phyloP scores from a whole-genome alignment of 345 rosid genomes.

The Sisymbrium altissimum region DNA sequence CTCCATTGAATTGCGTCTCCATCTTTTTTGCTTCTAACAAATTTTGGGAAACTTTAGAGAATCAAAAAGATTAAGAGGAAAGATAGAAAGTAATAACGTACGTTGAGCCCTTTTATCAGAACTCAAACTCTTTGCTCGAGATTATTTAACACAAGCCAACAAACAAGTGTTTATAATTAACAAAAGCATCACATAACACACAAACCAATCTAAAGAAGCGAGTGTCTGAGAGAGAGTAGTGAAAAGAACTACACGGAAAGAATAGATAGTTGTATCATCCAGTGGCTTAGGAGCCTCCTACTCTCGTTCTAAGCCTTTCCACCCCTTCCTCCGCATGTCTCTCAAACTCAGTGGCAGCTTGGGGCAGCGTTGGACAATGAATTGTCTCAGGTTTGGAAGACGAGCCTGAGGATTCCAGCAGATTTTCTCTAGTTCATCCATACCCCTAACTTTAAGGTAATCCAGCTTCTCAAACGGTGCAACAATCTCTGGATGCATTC shows the following conservation, averaged over 20 bases:
- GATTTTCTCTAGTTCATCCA: too few species aligned
- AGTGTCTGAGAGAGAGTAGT: too few species aligned
- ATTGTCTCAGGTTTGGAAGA: neutral
- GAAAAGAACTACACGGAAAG: too few species aligned
- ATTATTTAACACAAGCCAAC: too few species aligned
- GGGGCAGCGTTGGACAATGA: neutral
- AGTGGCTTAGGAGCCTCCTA: too few species aligned
- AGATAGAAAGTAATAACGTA: neutral
- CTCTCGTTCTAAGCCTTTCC: neutral
- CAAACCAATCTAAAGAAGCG: too few species aligned
- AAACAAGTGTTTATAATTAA: too few species aligned
- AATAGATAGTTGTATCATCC: too few species aligned
- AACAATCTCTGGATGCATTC: too few species aligned
- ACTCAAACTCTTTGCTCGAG: neutral
- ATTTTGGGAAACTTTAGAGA: neutral
- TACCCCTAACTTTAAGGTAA: too few species aligned
- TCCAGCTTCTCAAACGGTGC: too few species aligned
- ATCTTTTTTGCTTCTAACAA: neutral
- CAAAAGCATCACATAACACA: too few species aligned
- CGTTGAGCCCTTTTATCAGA: neutral
- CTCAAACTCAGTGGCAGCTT: neutral
- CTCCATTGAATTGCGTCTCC: slow-evolving; percentile 9
- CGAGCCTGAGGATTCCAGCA: neutral
- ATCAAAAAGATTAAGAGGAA: neutral
- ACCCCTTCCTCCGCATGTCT: neutral